Evolutionary conservation across 2,329 filamentous ascomycete genomes (phyloP), one percentile per base, ranked within the genome.

Genomic region (Thielaviopsis punctulata): DNA sequence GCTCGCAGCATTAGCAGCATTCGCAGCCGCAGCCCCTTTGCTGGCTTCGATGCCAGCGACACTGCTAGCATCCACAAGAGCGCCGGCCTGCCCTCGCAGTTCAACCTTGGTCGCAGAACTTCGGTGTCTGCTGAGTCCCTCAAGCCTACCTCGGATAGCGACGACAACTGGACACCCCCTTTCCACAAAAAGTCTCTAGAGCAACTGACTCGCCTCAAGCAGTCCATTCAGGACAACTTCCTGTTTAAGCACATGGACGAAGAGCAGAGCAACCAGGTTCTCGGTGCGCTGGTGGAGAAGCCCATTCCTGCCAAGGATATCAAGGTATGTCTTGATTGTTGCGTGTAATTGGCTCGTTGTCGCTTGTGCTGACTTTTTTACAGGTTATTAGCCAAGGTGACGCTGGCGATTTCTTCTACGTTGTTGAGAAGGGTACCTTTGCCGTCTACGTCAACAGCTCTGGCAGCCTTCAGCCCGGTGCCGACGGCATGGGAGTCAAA

Each of bases 81-180:
- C 39, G 80, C 86, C 58, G 80, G 79, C 60, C 86, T 95, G 63
- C 92, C 92, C 52, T 84, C 79, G 60, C 89, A 96, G 65, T 96
- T 95, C 70, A 94, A 94, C 66, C 82, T 95, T 68, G 85, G 80
- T 60, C 84, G 92, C 57, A 86, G 92, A 61, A 95, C 89, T 39
- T 96, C 92, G 3, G 92, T 98, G 51, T 96, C 92, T 41, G 92
- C 92, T 49, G 92, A 98, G 68, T 95, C 90, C 1, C 75, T 96
- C 62, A 94, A 95, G 66, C 92, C 92, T 18, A 85, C 82, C 48
- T 81, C 84, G 27, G 82, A 88, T 55, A 79, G 79, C 53, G 82
- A 86, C 61, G 87, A 92, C 65, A 92, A 86, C 66, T 98, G 90
- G 89, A 77, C 81, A 25, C 87, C 92, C 8, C 92, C 92, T 2